Evolutionary conservation across 2,329 filamentous ascomycete species (phyloP).

Genomic region (Diplodia corticola): DNA sequence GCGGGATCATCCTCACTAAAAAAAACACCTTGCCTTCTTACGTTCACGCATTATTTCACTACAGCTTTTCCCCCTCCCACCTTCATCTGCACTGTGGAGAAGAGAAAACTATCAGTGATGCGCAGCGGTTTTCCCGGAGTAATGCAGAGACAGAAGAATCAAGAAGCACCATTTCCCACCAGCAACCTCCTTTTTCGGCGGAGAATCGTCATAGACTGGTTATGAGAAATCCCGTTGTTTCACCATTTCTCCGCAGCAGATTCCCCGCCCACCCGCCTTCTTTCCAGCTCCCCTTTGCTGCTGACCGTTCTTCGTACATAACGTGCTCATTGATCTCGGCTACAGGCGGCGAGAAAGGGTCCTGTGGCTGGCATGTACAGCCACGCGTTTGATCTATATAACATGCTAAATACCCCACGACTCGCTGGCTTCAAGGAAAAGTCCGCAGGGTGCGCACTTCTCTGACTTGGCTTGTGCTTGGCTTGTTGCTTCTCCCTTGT

Average conservation of each 20-base stretch:
- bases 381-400: no score
- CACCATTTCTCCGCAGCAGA: not conserved
- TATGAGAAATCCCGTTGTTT: not conserved
- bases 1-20: no score
- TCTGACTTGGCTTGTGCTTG: no score
- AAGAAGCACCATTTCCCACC: no score
- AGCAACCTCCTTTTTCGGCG: not conserved
- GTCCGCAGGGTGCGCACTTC: no score
- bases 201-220: not conserved
- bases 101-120: not conserved
- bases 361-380: no score
- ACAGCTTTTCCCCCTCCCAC: not conserved
- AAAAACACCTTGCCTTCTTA: not conserved
- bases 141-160: not conserved
- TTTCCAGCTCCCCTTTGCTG: not conserved
- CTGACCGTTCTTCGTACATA: not conserved
- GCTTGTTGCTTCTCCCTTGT: no score
- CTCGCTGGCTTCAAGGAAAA: no score
- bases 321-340: no score
- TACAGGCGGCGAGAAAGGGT: no score
- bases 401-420: no score
- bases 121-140: not conserved
- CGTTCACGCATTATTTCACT: not conserved
- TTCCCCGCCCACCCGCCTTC: not conserved
- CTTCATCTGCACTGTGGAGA: not conserved